Evolutionary conservation across 176 grass and related monocot species (phyloP).

Genomic region (Avena insularis): DNA sequence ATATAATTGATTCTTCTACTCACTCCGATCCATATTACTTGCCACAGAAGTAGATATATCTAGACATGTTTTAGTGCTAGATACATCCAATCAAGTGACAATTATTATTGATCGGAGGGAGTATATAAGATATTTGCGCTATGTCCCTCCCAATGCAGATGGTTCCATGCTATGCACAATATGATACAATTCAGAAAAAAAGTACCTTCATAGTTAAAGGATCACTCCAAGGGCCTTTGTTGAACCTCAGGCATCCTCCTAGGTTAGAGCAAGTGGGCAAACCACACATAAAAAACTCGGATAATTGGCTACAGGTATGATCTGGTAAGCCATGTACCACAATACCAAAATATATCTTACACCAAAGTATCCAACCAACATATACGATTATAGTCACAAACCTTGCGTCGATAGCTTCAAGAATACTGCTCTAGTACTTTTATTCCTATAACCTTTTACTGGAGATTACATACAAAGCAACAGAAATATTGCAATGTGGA

Average conservation of each 20-base stretch:
- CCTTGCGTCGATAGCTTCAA: conserved; percentile 84
- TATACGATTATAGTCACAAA: conserved; percentile 48
- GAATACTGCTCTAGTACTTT: conserved; percentile 82
- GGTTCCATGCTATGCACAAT: conserved; percentile 74
- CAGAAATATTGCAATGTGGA: conserved; percentile 20
- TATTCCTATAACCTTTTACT: conserved; percentile 74
- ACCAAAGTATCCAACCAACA: conserved; percentile 31
- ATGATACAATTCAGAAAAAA: conserved; percentile 19
- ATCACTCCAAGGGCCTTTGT: conserved; percentile 94
- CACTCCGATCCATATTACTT: too few species aligned
- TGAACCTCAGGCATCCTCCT: conserved; percentile 75
- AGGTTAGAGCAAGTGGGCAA: conserved; percentile 71
- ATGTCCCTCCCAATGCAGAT: conserved; percentile 50
- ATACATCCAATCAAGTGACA: too few species aligned
- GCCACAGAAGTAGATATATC: too few species aligned
- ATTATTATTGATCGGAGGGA: too few species aligned
- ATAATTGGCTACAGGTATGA: conserved; percentile 64
- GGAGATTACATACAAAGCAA: conserved; percentile 26
- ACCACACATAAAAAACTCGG: conserved; percentile 68
- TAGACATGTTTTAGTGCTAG: too few species aligned
- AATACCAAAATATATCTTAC: conserved; percentile 28
- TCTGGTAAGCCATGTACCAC: conserved; percentile 34
- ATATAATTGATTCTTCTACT: conserved; percentile 49
- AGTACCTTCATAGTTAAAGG: conserved; percentile 74
- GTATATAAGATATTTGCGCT: conserved; percentile 62